Percentiles rank a stretch among this genome's conserved stretches.
Evolutionary conservation across 257 asterid species (phyloP).

Genomic region (Mitragyna speciosa): DNA sequence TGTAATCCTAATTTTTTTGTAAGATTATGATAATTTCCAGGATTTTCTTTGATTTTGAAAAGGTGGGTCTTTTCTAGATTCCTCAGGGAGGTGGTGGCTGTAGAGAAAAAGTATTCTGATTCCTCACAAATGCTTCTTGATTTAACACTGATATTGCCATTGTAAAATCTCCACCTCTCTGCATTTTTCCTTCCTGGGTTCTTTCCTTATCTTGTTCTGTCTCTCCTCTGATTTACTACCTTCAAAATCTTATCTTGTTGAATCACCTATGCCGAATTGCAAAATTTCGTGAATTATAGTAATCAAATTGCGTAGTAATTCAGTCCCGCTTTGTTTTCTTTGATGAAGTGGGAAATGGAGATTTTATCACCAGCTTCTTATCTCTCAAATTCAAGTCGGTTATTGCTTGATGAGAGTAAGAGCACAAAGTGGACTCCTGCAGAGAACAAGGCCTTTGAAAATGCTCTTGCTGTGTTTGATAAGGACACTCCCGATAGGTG

Average conservation of each 20-base stretch:
- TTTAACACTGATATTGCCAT: slow-evolving; percentile 57
- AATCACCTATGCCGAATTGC: neutral
- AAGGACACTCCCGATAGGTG: slow-evolving; percentile 85
- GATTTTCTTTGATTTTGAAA: slow-evolving; percentile 43
- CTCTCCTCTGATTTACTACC: slow-evolving; percentile 26
- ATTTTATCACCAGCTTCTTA: slow-evolving; percentile 66
- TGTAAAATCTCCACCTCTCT: slow-evolving; percentile 46
- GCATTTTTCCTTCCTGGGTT: slow-evolving; percentile 25
- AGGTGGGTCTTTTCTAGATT: slow-evolving; percentile 60
- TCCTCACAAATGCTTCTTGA: slow-evolving; percentile 57
- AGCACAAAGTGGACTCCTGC: slow-evolving; percentile 73
- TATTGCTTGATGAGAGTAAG: slow-evolving; percentile 52
- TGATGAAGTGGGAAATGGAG: slow-evolving; percentile 73
- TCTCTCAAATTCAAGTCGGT: slow-evolving; percentile 54
- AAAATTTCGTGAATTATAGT: neutral
- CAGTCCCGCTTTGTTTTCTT: slow-evolving; percentile 7
- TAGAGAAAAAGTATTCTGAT: slow-evolving; percentile 66
- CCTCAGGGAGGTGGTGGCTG: slow-evolving; percentile 61
- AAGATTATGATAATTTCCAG: slow-evolving; percentile 26
- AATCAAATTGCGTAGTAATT: too few species aligned
- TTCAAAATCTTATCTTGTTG: neutral
- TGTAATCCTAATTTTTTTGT: neutral
- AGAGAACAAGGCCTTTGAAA: slow-evolving; percentile 89
- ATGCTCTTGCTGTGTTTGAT: slow-evolving; percentile 83
- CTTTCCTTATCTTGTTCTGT: slow-evolving; percentile 25